A percentile compares a stretch with the other conserved stretches of the same genome.
These are phyloP conservation scores for Lotus japonicus DNA, from an alignment of 306 rosid species.

Conservation along the genomic window DNA sequence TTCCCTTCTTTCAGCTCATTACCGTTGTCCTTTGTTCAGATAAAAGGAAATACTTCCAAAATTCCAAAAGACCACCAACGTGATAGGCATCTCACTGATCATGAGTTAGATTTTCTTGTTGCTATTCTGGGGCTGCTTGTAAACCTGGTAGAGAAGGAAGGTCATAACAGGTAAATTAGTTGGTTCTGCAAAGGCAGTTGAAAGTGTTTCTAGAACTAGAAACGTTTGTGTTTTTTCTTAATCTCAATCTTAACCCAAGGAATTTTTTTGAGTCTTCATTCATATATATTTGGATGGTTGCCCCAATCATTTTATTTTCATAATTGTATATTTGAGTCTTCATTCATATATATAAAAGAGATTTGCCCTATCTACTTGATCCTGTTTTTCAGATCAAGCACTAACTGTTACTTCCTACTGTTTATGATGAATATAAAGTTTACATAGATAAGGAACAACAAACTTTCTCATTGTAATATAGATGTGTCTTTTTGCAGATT, in stretches of 20 bases:
- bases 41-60: constrained; percentile 26
- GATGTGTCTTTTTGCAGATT: not conserved
- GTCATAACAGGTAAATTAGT: constrained; percentile 60
- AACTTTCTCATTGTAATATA: not conserved
- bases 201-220: not conserved
- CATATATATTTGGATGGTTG: too few species aligned
- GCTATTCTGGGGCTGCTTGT: constrained; percentile 91
- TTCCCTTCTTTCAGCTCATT: constrained; percentile 58
- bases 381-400: too few species aligned
- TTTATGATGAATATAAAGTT: too few species aligned
- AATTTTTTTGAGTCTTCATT: too few species aligned
- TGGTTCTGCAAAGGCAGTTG: not conserved
- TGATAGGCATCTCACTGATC: constrained; percentile 60
- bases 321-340: too few species aligned
- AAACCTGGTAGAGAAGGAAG: constrained; percentile 84
- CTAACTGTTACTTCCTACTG: too few species aligned
- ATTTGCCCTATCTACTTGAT: too few species aligned
- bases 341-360: too few species aligned
- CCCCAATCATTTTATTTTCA: too few species aligned
- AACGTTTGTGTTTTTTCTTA: not conserved
- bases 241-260: not conserved
- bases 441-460: not conserved
- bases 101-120: constrained; percentile 83
- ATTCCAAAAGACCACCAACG: constrained; percentile 25
- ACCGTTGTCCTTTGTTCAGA: constrained; percentile 36